Evolutionary conservation across 176 grass and related monocot genomes (phyloP), one percentile per base, ranked within the genome.

Genomic region (Phoenix dactylifera): DNA sequence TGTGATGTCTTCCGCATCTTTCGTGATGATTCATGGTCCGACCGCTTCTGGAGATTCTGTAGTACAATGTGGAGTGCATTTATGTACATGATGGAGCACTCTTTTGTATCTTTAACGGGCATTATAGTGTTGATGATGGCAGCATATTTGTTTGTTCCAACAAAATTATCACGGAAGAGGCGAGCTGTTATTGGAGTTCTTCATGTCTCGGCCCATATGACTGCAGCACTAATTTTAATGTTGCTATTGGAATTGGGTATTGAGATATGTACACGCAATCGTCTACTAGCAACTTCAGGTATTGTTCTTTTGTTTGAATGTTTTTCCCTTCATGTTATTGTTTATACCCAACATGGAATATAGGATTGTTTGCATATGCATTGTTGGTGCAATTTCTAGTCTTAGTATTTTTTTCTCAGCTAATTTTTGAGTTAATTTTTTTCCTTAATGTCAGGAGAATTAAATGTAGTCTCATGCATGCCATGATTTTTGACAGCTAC

Each of bases 271-370:
- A 85, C 89, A 24, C 80, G 70, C 54, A 91, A 98, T 76, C 84
- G 81, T 74, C 79, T 98, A 24, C 72, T 98, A 70, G 93, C 93
- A 48, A 91, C 93, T 69, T 91, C 93, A 92, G 93, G 93, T 98
- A 3, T 49, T 58, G n/a, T 63, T 24, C 17, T 6, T 55, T 17
- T 35, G 26, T 26, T 35, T 48, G 2, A 24, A 4, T 51, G 26
- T 24, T 24, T 12, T 44, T 55, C 16, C 24, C 3, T 32, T 14
- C 22, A 14, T 5, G 18, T 49, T 49, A 69, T 18, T 66, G 9
- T 18, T 51, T 23, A 30, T 44, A 12, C 35, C 10, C 35, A 44
- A 12, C 35, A 44, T 44, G 35, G 35, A 44, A 44, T 44, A 44
- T 44, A 44, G 35, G 35, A 44, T 44, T 44, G 35, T 44, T 44